Conservation (phyloP, 345 rosid genomes). For the Brassica juncea region DNA sequence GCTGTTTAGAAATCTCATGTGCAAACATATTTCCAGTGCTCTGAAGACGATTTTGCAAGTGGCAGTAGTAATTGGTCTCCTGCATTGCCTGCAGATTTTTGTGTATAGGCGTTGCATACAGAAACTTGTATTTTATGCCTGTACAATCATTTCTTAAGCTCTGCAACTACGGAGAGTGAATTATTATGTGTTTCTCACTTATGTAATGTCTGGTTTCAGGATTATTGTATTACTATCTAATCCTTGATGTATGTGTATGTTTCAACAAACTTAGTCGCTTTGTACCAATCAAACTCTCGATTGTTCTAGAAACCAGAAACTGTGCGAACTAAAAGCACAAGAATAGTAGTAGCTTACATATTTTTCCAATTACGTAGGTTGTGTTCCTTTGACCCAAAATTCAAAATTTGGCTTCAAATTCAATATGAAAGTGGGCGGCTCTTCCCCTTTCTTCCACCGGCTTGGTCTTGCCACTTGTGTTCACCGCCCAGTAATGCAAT, state of each 20-base stretch:
- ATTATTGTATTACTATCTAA: not conserved
- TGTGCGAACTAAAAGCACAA: not conserved
- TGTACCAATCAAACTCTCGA: not conserved
- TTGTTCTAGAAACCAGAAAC: slow-evolving; percentile 12
- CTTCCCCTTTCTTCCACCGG: slow-evolving; percentile 12
- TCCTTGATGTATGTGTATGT: slow-evolving; percentile 13
- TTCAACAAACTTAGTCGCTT: slow-evolving; percentile 23
- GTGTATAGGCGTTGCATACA: slow-evolving; percentile 13
- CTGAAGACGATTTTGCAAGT: slow-evolving; percentile 21
- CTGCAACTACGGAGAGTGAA: slow-evolving; percentile 9
- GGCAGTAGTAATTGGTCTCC: slow-evolving; percentile 23
- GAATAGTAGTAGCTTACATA: slow-evolving; percentile 30
- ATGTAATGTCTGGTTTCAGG: slow-evolving; percentile 6
- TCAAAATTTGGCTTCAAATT: slow-evolving; percentile 14
- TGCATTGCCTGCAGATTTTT: slow-evolving; percentile 25
- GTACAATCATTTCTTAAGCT: slow-evolving; percentile 18
- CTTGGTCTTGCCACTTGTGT: slow-evolving; percentile 7
- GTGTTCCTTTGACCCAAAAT: slow-evolving; percentile 16
- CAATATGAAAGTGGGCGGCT: slow-evolving; percentile 4
- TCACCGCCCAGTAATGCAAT: not conserved
- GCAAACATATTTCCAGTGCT: slow-evolving; percentile 13
- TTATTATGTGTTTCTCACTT: not conserved
- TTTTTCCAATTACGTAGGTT: slow-evolving; percentile 2
- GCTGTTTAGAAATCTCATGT: not conserved
- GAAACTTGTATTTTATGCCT: slow-evolving; percentile 16